Conservation (phyloP, 805 yeast genomes). For the Sungouiozyma intestinalis region DNA sequence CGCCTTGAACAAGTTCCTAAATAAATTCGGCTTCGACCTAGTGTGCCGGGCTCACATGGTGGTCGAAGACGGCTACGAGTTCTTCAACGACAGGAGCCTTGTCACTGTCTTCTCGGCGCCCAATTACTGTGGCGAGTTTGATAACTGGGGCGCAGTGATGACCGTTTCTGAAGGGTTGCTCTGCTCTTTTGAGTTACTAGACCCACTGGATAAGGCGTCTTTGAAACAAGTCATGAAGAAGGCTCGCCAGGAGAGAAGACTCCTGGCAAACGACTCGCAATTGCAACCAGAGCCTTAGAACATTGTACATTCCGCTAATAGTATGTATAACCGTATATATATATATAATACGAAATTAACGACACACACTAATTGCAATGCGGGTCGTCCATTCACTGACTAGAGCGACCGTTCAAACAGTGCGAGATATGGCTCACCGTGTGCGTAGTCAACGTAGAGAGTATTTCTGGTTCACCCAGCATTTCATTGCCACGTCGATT, state of each 20-base stretch:
- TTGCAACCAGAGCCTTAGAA: not conserved
- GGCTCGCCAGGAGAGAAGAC: slow-evolving; percentile 73
- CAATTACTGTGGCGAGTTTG: slow-evolving; percentile 42
- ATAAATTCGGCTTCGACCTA: slow-evolving; percentile 57
- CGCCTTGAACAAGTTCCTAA: slow-evolving; percentile 55
- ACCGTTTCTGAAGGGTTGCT: slow-evolving; percentile 83
- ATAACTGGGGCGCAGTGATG: slow-evolving; percentile 98
- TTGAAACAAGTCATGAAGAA: slow-evolving; percentile 87
- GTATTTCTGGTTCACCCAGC: slow-evolving; percentile 80
- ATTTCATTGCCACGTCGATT: slow-evolving; percentile 51
- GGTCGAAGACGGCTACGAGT: slow-evolving; percentile 80
- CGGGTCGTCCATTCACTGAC: no score
- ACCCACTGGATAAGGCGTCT: slow-evolving; percentile 87
- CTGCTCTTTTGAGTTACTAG: slow-evolving; percentile 85
- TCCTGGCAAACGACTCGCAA: slow-evolving; percentile 34
- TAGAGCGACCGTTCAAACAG: no score
- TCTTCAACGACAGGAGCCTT: slow-evolving; percentile 57
- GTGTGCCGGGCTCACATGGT: slow-evolving; percentile 82
- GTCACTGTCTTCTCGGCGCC: slow-evolving; percentile 78
- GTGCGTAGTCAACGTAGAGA: slow-evolving; percentile 30
- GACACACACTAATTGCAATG: no score
- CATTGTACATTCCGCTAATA: no score
- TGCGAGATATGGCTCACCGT: not conserved
- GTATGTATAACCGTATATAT: no score
- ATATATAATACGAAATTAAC: not conserved